Conservation (phyloP, 805 yeast genomes). For the Cyberlindnera euphorbiae region DNA sequence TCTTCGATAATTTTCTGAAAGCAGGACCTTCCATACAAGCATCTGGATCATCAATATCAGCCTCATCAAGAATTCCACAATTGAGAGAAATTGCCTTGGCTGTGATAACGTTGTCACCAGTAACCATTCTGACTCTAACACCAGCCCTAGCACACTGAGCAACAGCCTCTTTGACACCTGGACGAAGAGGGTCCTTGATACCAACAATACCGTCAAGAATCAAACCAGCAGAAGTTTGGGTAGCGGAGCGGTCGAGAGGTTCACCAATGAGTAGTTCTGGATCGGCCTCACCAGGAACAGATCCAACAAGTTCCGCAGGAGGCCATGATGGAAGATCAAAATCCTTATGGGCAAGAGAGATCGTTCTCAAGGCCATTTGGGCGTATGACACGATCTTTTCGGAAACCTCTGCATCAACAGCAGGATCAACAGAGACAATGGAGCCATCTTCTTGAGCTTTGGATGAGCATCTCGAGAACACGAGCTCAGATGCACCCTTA, state of each 20-base stretch:
- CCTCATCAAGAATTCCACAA: conserved; percentile 64
- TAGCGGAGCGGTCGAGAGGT: conserved; percentile 19
- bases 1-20: conserved; percentile 62
- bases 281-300: conserved; percentile 37
- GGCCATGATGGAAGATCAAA: conserved; percentile 60
- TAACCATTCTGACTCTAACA: conserved; percentile 94
- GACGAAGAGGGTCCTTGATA: conserved; percentile 90
- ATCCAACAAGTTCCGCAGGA: conserved; percentile 42
- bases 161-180: conserved; percentile 88
- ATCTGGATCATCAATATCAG: conserved; percentile 45
- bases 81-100: conserved; percentile 87
- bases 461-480: conserved; percentile 55
- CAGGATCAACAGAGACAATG: conserved; percentile 12
- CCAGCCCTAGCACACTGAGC: conserved; percentile 84
- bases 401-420: conserved; percentile 31
- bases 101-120: conserved; percentile 91
- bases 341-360: conserved; percentile 82
- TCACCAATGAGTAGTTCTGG: conserved; percentile 37
- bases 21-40: conserved; percentile 90
- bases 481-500: conserved; percentile 95
- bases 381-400: conserved; percentile 57
- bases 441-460: conserved; percentile 30
- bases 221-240: conserved; percentile 32
- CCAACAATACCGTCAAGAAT: conserved; percentile 77
- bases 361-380: conserved; percentile 76